These are phyloP conservation scores for Dactylellina sp. DNA, from an alignment of 2,329 filamentous ascomycete species.

Conservation along the genomic window DNA sequence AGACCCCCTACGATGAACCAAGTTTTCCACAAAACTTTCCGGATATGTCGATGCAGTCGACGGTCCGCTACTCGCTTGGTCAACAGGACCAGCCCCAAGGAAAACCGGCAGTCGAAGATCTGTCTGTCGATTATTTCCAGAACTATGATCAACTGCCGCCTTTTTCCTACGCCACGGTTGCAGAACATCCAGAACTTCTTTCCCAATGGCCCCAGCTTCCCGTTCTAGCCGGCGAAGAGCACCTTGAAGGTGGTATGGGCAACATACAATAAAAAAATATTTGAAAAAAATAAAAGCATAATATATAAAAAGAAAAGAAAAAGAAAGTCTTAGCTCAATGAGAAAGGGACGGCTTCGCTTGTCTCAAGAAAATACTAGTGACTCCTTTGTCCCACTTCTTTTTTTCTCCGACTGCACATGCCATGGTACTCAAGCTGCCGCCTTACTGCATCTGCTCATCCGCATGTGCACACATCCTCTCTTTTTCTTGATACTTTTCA, in stretches of 20 bases:
- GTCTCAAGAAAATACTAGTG: constrained; percentile 39
- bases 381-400: constrained; percentile 16
- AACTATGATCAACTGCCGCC: constrained; percentile 55
- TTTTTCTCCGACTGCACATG: constrained; percentile 30
- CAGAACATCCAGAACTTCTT: constrained; percentile 56
- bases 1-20: constrained; percentile 53
- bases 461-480: constrained; percentile 45
- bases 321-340: neutral
- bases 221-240: constrained; percentile 52
- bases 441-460: constrained; percentile 21
- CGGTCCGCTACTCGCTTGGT: constrained; percentile 45
- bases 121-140: constrained; percentile 51
- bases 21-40: constrained; percentile 53
- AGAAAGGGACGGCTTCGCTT: constrained; percentile 18
- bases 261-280: constrained; percentile 51
- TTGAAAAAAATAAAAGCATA: constrained; percentile 17
- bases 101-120: constrained; percentile 47
- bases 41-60: constrained; percentile 54
- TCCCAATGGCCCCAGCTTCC: constrained; percentile 55
- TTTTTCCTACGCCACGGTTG: constrained; percentile 55
- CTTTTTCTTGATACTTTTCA: constrained; percentile 20
- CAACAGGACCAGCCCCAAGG: constrained; percentile 48
- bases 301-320: constrained; percentile 33
- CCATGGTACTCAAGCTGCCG: constrained; percentile 42
- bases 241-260: constrained; percentile 50